A percentile compares a stretch with the other conserved stretches of the same genome.
These are phyloP conservation scores for Mortierella sp. DNA, from an alignment of 371 early-diverging fungal genomes.

Conservation along the genomic window DNA sequence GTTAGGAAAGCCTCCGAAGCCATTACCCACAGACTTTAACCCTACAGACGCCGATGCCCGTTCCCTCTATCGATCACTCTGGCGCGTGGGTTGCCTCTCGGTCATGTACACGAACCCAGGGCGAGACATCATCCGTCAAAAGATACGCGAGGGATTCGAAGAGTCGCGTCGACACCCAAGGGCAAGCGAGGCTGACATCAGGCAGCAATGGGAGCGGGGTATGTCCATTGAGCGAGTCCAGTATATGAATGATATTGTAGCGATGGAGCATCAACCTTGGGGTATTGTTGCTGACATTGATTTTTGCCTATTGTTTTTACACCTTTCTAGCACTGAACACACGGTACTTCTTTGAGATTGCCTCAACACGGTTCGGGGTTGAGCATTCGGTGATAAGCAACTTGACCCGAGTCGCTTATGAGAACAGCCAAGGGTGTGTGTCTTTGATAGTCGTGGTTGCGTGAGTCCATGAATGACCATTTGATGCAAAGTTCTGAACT, in stretches of 20 bases:
- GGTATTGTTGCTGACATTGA: background rate
- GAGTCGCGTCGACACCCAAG: conserved; percentile 21
- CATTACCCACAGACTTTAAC: conserved; percentile 26
- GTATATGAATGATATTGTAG: no score
- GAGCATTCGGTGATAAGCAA: conserved; percentile 54
- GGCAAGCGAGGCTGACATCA: conserved; percentile 17
- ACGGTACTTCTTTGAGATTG: conserved; percentile 47
- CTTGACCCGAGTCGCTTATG: conserved; percentile 25
- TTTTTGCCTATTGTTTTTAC: background rate
- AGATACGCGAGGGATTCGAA: conserved; percentile 52
- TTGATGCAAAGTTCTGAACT: background rate
- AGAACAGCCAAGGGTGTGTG: conserved; percentile 29
- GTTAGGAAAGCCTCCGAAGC: conserved; percentile 41
- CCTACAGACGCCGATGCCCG: conserved; percentile 54
- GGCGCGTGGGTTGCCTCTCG: conserved; percentile 48
- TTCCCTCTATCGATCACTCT: conserved; percentile 46
- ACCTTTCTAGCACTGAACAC: conserved; percentile 46
- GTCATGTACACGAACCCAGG: conserved; percentile 50
- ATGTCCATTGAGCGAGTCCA: background rate
- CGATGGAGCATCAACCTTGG: no score
- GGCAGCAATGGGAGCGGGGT: conserved; percentile 53
- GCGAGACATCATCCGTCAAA: conserved; percentile 28
- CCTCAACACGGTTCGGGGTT: conserved; percentile 42
- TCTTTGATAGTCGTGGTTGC: background rate
- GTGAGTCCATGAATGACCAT: background rate